These are phyloP conservation scores for Iberis amara DNA, from an alignment of 441 rosid genomes.

Conservation along the genomic window DNA sequence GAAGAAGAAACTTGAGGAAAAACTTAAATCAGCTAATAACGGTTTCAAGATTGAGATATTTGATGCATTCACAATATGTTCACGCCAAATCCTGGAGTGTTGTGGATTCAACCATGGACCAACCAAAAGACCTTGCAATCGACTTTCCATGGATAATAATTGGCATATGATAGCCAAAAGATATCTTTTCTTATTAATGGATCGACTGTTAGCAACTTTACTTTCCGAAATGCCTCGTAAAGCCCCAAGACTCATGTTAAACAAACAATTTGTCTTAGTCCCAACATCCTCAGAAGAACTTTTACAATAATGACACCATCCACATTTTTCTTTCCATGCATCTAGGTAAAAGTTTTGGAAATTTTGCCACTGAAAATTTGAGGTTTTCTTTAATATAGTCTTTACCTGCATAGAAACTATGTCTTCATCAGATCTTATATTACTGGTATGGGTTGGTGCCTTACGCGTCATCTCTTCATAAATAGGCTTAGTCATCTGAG, in stretches of 20 bases:
- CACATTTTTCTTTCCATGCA: slow-evolving; percentile 74
- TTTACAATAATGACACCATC: slow-evolving; percentile 93
- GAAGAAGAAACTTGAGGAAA: slow-evolving; percentile 1
- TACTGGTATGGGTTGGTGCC: slow-evolving; percentile 36
- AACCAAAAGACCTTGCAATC: slow-evolving; percentile 69
- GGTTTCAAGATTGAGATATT: slow-evolving; percentile 47
- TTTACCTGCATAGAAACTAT: slow-evolving; percentile 61
- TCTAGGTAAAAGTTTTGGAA: slow-evolving; percentile 35
- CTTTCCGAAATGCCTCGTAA: slow-evolving; percentile 38
- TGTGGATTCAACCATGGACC: slow-evolving; percentile 91
- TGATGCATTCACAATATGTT: slow-evolving; percentile 48
- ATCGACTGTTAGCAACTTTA: slow-evolving; percentile 39
- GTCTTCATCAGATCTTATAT: slow-evolving; percentile 58
- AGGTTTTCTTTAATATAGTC: slow-evolving; percentile 55
- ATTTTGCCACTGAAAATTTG: slow-evolving; percentile 60
- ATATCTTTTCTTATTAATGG: slow-evolving; percentile 43
- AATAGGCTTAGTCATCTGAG: slow-evolving; percentile 57
- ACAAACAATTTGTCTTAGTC: slow-evolving; percentile 70
- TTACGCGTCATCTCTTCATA: slow-evolving; percentile 57
- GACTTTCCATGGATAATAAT: slow-evolving; percentile 61
- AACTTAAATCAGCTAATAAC: slow-evolving; percentile 55
- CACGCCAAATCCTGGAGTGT: slow-evolving; percentile 57
- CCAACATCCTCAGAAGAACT: slow-evolving; percentile 45
- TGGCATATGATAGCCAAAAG: slow-evolving; percentile 45
- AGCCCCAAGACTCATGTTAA: slow-evolving; percentile 48